Evolutionary conservation across 345 rosid species (phyloP).

Genomic region (Moricandia moricandioides): DNA sequence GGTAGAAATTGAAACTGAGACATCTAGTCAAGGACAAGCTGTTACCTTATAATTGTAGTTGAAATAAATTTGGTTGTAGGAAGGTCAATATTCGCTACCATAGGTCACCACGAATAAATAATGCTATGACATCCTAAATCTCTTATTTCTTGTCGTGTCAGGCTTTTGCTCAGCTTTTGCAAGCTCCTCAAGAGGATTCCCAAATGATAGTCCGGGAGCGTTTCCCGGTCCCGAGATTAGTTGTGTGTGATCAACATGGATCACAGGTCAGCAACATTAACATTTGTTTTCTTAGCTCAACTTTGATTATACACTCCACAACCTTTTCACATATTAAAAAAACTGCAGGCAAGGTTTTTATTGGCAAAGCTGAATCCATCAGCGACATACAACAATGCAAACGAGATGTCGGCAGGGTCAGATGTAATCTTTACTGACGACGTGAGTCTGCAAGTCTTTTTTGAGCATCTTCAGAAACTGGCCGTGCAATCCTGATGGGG

Average conservation of each 20-base stretch:
- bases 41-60: neutral
- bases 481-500: slow-evolving; percentile 87
- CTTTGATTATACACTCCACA: neutral
- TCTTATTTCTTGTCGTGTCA: slow-evolving; percentile 25
- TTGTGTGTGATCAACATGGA: slow-evolving; percentile 98
- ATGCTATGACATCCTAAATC: neutral
- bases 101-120: neutral
- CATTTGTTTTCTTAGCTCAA: neutral
- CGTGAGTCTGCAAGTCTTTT: slow-evolving; percentile 92
- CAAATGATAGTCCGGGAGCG: slow-evolving; percentile 73
- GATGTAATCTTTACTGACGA: slow-evolving; percentile 93
- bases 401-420: slow-evolving; percentile 78
- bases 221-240: slow-evolving; percentile 94
- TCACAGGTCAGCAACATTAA: slow-evolving; percentile 70
- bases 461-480: slow-evolving; percentile 93
- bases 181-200: slow-evolving; percentile 82
- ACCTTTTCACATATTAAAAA: neutral
- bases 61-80: neutral
- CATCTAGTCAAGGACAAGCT: neutral
- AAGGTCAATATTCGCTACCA: neutral
- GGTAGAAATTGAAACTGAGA: neutral
- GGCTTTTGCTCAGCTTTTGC: slow-evolving; percentile 88
- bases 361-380: slow-evolving; percentile 97
- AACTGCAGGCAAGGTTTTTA: slow-evolving; percentile 83
- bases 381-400: slow-evolving; percentile 77